Conservation (phyloP, 176 grass and related monocot species). For the Aechmea fasciata region DNA sequence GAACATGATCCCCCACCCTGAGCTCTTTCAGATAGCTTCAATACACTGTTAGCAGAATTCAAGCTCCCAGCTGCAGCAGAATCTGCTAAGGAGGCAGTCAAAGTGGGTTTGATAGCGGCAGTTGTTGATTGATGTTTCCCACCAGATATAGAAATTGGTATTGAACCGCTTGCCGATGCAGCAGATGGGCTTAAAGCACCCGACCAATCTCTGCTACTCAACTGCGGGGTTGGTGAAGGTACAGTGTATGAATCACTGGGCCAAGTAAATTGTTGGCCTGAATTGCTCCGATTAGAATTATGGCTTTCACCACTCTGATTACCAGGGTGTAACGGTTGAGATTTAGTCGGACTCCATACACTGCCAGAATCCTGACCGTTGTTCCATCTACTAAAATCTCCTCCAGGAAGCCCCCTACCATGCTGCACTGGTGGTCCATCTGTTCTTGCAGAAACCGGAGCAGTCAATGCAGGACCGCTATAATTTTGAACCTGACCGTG, state of each 20-base stretch:
- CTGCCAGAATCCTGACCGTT: constrained; percentile 31
- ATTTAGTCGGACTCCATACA: constrained; percentile 45
- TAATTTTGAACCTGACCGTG: constrained; percentile 23
- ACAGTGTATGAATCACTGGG: constrained; percentile 15
- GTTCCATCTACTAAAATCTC: constrained; percentile 26
- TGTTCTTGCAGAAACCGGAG: constrained; percentile 25
- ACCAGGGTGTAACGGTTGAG: constrained; percentile 17
- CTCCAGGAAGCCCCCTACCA: constrained; percentile 19
- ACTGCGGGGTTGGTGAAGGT: constrained; percentile 26
- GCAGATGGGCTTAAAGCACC: constrained; percentile 22
- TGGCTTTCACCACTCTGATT: constrained; percentile 26
- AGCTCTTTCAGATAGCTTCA: constrained; percentile 33
- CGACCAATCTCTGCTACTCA: constrained; percentile 21
- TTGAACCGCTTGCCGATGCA: constrained; percentile 28
- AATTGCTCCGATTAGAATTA: constrained; percentile 26
- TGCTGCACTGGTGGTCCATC: constrained; percentile 23
- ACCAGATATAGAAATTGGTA: constrained; percentile 16
- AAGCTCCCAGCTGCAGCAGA: constrained; percentile 41
- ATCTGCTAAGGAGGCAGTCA: constrained; percentile 27
- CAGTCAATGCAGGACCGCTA: constrained; percentile 13
- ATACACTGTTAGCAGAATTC: constrained; percentile 28
- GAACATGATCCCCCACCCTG: constrained; percentile 28
- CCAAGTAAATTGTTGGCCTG: constrained; percentile 32
- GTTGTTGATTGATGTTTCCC: constrained; percentile 42
- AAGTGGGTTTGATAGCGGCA: constrained; percentile 30